A percentile compares a stretch with the other conserved stretches of the same genome.
phyloP scores from a whole-genome alignment of 2,329 filamentous ascomycete genomes.

The Ophiostoma angusticollis region DNA sequence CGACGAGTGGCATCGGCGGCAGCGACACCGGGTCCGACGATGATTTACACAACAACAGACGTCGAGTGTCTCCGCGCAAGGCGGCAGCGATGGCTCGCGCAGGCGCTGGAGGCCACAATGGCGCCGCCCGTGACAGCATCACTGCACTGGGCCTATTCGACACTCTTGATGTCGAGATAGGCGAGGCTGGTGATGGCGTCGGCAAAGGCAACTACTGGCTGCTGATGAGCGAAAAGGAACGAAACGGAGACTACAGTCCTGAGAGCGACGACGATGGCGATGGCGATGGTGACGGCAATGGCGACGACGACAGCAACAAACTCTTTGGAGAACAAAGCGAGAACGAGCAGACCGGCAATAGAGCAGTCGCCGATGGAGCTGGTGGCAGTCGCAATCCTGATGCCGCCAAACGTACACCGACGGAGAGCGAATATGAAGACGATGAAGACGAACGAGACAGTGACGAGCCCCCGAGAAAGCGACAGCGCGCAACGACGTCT shows the following conservation, averaged over 20 bases:
- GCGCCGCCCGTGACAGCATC: too few species aligned
- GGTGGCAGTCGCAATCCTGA: background rate
- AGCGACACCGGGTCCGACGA: too few species aligned
- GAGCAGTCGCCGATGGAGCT: background rate
- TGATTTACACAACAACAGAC: too few species aligned
- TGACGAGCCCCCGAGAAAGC: background rate
- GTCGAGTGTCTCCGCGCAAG: too few species aligned
- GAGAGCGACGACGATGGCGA: background rate
- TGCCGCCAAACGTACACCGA: too few species aligned
- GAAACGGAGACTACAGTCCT: background rate
- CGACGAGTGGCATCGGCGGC: too few species aligned
- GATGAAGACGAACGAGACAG: background rate
- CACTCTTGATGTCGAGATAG: too few species aligned
- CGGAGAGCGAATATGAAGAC: too few species aligned
- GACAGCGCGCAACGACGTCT: background rate
- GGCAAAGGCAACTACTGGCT: background rate
- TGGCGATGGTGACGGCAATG: background rate
- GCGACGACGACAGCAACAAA: background rate
- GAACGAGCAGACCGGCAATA: background rate
- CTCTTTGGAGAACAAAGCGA: background rate
- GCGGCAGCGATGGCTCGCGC: too few species aligned
- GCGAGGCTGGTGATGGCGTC: too few species aligned
- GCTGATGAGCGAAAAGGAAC: background rate
- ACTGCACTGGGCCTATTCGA: too few species aligned
- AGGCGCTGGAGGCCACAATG: too few species aligned